A percentile compares a stretch with the other conserved stretches of the same genome.
These are phyloP conservation scores for Scedosporium apiospermum DNA, from an alignment of 2,329 filamentous ascomycete species.

Conservation along the genomic window DNA sequence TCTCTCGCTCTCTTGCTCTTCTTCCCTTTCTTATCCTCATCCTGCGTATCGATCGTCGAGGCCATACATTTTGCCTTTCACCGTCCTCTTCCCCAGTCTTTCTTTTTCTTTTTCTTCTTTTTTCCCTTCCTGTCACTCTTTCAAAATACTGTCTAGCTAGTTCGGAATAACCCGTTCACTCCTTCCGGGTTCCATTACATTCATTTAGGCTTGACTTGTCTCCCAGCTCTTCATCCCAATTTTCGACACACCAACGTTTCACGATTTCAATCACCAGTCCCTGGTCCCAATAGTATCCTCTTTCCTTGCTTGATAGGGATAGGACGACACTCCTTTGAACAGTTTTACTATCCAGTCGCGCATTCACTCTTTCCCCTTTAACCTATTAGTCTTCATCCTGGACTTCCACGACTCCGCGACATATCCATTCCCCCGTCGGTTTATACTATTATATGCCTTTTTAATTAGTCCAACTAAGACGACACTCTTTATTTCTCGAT, in stretches of 20 bases:
- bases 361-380: not conserved
- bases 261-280: not conserved
- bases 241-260: not conserved
- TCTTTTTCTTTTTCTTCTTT: constrained; percentile 10
- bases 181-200: constrained; percentile 20
- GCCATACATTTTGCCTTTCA: constrained; percentile 22
- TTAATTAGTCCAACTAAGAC: not conserved
- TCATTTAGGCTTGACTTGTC: constrained; percentile 9
- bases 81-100: constrained; percentile 22
- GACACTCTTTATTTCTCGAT: not conserved
- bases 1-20: constrained; percentile 22
- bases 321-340: constrained; percentile 21
- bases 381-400: not conserved
- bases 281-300: constrained; percentile 6
- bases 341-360: constrained; percentile 3
- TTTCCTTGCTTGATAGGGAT: constrained; percentile 13
- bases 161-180: constrained; percentile 11
- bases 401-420: not conserved
- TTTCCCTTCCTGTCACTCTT: constrained; percentile 12
- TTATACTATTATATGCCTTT: not conserved
- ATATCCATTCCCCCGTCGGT: not conserved
- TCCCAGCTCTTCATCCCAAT: not conserved
- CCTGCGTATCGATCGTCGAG: constrained; percentile 13
- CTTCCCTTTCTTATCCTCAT: constrained; percentile 20
- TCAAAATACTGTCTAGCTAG: not conserved